Evolutionary conservation across 2,329 filamentous ascomycete genomes (phyloP).

Genomic region (Atkinsonella hypoxylon): DNA sequence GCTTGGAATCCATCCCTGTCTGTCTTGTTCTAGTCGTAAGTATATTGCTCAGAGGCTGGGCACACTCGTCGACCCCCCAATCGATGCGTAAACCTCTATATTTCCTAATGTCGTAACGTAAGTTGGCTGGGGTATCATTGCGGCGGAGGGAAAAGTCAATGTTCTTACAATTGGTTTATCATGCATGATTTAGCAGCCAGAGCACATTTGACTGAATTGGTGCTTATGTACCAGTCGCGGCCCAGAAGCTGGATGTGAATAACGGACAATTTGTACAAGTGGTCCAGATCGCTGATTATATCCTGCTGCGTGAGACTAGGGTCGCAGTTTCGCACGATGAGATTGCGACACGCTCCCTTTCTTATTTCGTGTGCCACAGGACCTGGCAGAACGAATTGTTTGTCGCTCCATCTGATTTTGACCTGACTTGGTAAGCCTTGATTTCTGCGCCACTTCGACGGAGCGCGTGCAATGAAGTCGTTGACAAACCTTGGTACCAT

Average conservation of each 20-base stretch:
- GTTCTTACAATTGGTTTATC: conserved; percentile 47
- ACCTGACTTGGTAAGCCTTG: conserved; percentile 34
- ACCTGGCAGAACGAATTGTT: conserved; percentile 52
- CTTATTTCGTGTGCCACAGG: conserved; percentile 54
- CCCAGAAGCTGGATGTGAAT: conserved; percentile 49
- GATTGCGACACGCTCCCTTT: conserved; percentile 59
- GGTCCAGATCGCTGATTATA: conserved; percentile 64
- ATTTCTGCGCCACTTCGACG: background rate
- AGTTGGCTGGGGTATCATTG: too few species aligned
- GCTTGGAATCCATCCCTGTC: conserved; percentile 8
- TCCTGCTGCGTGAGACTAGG: conserved; percentile 46
- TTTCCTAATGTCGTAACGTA: conserved; percentile 21
- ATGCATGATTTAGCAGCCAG: conserved; percentile 69
- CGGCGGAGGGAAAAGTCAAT: background rate
- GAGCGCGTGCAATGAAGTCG: background rate
- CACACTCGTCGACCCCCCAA: conserved; percentile 63
- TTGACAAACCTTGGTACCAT: conserved; percentile 41
- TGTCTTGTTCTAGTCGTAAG: conserved; percentile 2
- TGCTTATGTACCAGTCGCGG: conserved; percentile 54
- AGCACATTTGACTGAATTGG: conserved; percentile 66
- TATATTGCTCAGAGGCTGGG: conserved; percentile 35
- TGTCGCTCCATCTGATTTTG: conserved; percentile 55
- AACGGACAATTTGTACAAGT: conserved; percentile 69
- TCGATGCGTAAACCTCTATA: conserved; percentile 62
- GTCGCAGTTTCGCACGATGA: conserved; percentile 52